A percentile compares a stretch with the other conserved stretches of the same genome.
Conservation (phyloP, 805 yeast genomes). For the Myxozyma melibiosi region DNA sequence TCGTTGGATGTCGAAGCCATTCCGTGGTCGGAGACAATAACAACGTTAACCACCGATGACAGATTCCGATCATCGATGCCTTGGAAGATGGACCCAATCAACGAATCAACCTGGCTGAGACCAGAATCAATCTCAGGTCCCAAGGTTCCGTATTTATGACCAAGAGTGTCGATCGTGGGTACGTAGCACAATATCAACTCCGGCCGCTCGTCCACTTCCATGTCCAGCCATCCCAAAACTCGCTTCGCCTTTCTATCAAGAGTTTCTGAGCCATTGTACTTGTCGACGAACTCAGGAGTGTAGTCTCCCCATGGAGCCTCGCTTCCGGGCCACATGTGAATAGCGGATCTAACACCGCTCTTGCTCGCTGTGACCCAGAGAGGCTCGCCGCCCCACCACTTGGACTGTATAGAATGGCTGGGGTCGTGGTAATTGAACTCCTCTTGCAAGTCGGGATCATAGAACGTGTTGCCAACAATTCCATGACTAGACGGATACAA, state of each 20-base stretch:
- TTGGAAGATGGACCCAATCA: conserved; percentile 53
- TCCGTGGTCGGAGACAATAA: conserved; percentile 88
- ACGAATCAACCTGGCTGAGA: conserved; percentile 64
- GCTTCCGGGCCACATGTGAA: conserved; percentile 98
- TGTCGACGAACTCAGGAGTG: conserved; percentile 57
- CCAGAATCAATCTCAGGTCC: conserved; percentile 61
- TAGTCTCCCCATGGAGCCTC: conserved; percentile 64
- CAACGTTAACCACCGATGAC: conserved; percentile 65
- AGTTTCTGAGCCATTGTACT: conserved; percentile 64
- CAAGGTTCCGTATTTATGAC: conserved; percentile 70
- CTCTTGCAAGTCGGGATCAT: conserved; percentile 56
- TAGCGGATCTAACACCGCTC: conserved; percentile 66
- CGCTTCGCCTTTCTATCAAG: conserved; percentile 59
- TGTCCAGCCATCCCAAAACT: conserved; percentile 69
- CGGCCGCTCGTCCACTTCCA: conserved; percentile 58
- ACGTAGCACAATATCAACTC: conserved; percentile 77
- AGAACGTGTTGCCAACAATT: conserved; percentile 80
- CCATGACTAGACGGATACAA: conserved; percentile 82
- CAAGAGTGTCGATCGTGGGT: conserved; percentile 78
- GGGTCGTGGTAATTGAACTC: conserved; percentile 68
- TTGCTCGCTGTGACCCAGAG: conserved; percentile 75
- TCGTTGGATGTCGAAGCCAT: conserved; percentile 84
- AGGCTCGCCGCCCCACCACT: conserved; percentile 91
- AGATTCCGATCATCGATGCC: conserved; percentile 60
- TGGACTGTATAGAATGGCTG: conserved; percentile 51